phyloP scores from a whole-genome alignment of 2,329 filamentous ascomycete genomes.

The Curvularia verruculosa region DNA sequence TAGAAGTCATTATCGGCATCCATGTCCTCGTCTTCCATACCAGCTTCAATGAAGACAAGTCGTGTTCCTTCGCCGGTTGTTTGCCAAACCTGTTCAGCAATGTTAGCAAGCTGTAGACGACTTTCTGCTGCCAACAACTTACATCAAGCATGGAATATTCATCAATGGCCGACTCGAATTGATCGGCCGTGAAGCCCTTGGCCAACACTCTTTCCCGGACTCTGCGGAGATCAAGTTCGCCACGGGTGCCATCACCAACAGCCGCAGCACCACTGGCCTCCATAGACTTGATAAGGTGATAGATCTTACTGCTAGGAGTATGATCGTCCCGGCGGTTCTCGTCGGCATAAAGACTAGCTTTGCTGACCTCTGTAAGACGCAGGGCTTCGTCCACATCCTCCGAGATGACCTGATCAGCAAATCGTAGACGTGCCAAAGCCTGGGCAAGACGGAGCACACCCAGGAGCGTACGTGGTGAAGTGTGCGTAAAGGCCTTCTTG shows the following conservation, averaged over 20 bases:
- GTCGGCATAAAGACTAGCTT: constrained; percentile 84
- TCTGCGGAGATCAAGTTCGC: constrained; percentile 84
- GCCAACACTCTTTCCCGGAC: constrained; percentile 91
- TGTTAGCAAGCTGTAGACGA: constrained; percentile 37
- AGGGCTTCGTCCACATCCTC: constrained; percentile 97
- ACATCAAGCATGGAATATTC: constrained; percentile 90
- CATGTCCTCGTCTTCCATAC: constrained; percentile 54
- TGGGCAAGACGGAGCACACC: constrained; percentile 93
- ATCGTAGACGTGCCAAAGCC: constrained; percentile 88
- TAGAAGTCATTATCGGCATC: constrained; percentile 47
- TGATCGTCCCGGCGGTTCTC: constrained; percentile 64
- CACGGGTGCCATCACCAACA: constrained; percentile 72
- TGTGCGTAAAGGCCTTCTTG: constrained; percentile 92
- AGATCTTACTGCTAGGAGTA: constrained; percentile 88
- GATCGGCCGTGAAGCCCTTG: constrained; percentile 95
- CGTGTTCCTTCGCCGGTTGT: constrained; percentile 60
- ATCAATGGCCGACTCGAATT: constrained; percentile 83
- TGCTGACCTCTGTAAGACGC: constrained; percentile 88
- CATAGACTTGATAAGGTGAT: constrained; percentile 89
- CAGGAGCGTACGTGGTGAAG: constrained; percentile 89
- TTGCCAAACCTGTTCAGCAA: constrained; percentile 57
- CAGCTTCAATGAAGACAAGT: constrained; percentile 61
- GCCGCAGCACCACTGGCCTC: constrained; percentile 81
- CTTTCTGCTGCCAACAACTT: constrained; percentile 53
- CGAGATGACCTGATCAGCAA: constrained; percentile 80